Percentiles rank a stretch among this genome's conserved stretches.
Evolutionary conservation across 495 filamentous ascomycete species (phyloP).

Genomic region (Echria macrotheca): DNA sequence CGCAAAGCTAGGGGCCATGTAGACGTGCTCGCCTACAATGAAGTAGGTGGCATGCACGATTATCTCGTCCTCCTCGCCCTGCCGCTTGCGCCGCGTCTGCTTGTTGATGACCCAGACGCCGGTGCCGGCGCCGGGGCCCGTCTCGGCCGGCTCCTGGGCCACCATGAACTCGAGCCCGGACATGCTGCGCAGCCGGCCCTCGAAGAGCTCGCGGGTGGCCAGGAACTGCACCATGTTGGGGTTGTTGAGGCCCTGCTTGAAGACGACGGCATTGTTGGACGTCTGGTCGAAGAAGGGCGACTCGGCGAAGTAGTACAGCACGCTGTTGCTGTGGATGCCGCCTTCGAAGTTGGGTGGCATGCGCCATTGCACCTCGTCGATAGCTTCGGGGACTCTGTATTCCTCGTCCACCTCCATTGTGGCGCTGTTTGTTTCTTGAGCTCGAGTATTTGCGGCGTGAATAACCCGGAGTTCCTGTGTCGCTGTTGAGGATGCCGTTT

Average conservation of each 20-base stretch:
- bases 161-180: conserved; percentile 79
- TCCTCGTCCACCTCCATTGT: no score
- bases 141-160: conserved; percentile 67
- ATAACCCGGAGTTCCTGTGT: background rate
- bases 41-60: conserved; percentile 74
- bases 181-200: conserved; percentile 69
- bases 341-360: conserved; percentile 53
- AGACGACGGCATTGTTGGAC: conserved; percentile 78
- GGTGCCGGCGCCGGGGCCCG: conserved; percentile 54
- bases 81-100: conserved; percentile 66
- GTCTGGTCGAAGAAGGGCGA: conserved; percentile 89
- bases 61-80: conserved; percentile 56
- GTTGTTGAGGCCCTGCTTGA: conserved; percentile 70
- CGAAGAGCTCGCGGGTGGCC: conserved; percentile 71
- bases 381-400: background rate
- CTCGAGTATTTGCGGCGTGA: background rate
- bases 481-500: background rate
- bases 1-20: conserved; percentile 77
- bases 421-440: background rate
- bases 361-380: conserved; percentile 78
- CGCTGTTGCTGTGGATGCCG: conserved; percentile 56
- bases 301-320: conserved; percentile 84
- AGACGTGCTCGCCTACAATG: conserved; percentile 77
- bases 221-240: conserved; percentile 50
- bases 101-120: conserved; percentile 92